Conservation (phyloP, 225 moss, liverwort and hornwort genomes). For the Marchantia polymorpha region DNA sequence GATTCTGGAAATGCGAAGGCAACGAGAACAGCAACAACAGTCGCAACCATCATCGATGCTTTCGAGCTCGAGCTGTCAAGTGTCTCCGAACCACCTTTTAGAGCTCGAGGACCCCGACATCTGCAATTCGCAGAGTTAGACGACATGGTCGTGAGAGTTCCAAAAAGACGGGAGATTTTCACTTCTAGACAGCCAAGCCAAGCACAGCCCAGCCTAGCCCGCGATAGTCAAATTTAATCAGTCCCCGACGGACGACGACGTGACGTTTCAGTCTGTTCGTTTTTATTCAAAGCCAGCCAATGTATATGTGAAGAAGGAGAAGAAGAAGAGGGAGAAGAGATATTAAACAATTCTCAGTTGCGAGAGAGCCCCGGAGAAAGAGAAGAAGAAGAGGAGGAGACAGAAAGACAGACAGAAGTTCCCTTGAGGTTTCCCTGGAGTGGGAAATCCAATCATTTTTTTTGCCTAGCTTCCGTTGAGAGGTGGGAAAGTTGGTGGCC, state of each 20-base stretch:
- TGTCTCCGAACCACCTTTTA: conserved; percentile 18
- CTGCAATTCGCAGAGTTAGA: conserved; percentile 38
- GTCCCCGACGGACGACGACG: conserved; percentile 7
- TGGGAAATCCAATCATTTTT: conserved; percentile 23
- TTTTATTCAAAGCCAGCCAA: conserved; percentile 11
- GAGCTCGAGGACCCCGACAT: conserved; percentile 25
- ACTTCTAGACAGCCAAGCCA: background rate
- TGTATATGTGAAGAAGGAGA: conserved; percentile 25
- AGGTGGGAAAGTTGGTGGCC: conserved; percentile 28
- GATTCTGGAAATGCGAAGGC: conserved; percentile 88
- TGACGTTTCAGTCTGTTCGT: conserved; percentile 1
- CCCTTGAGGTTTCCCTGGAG: conserved; percentile 22
- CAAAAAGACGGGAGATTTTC: background rate
- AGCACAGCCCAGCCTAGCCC: background rate
- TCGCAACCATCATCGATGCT: conserved; percentile 23
- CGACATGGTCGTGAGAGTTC: background rate
- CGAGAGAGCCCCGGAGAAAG: conserved; percentile 14
- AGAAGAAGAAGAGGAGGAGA: conserved; percentile 16
- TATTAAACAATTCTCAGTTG: conserved; percentile 1
- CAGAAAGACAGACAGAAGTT: background rate
- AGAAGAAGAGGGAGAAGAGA: conserved; percentile 3
- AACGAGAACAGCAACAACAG: conserved; percentile 52
- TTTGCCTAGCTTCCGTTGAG: conserved; percentile 25
- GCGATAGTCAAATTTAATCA: conserved; percentile 5
- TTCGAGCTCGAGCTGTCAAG: conserved; percentile 23